These are phyloP conservation scores for Cercospora zeina DNA, from an alignment of 2,329 filamentous ascomycete genomes.

Conservation along the genomic window DNA sequence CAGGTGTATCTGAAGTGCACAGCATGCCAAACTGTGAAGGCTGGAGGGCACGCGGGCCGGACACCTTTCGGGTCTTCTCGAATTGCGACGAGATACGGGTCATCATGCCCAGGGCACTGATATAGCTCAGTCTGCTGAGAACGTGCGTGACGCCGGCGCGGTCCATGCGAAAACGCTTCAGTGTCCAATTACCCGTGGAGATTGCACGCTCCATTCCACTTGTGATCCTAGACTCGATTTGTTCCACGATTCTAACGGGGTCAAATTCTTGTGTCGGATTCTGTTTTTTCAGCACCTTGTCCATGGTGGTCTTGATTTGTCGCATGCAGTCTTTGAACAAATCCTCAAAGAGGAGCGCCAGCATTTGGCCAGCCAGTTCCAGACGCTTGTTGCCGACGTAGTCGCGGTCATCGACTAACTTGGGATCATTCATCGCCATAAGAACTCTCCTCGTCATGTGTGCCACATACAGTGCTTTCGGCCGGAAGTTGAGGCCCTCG, in stretches of 20 bases:
- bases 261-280: slow-evolving; percentile 87
- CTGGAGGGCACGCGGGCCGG: slow-evolving; percentile 90
- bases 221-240: slow-evolving; percentile 84
- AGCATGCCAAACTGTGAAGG: slow-evolving; percentile 98
- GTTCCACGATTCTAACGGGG: slow-evolving; percentile 77
- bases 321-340: slow-evolving; percentile 93
- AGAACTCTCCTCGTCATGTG: slow-evolving; percentile 96
- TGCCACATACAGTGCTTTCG: slow-evolving; percentile 94
- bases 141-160: slow-evolving; percentile 95
- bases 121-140: slow-evolving; percentile 91
- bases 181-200: slow-evolving; percentile 94
- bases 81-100: slow-evolving; percentile 98
- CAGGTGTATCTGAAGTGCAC: slow-evolving; percentile 93
- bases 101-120: slow-evolving; percentile 98
- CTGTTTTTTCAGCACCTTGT: slow-evolving; percentile 92
- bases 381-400: slow-evolving; percentile 97
- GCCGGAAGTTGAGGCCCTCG: slow-evolving; percentile 85
- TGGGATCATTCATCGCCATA: slow-evolving; percentile 87
- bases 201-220: slow-evolving; percentile 94
- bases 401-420: slow-evolving; percentile 90
- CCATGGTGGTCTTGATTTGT: slow-evolving; percentile 87
- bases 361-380: slow-evolving; percentile 88
- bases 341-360: slow-evolving; percentile 94
- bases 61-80: slow-evolving; percentile 96
- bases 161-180: slow-evolving; percentile 99